These are phyloP conservation scores for Conticribra guillardii DNA, from an alignment of 108 stramenopile genomes.

Conservation along the genomic window DNA sequence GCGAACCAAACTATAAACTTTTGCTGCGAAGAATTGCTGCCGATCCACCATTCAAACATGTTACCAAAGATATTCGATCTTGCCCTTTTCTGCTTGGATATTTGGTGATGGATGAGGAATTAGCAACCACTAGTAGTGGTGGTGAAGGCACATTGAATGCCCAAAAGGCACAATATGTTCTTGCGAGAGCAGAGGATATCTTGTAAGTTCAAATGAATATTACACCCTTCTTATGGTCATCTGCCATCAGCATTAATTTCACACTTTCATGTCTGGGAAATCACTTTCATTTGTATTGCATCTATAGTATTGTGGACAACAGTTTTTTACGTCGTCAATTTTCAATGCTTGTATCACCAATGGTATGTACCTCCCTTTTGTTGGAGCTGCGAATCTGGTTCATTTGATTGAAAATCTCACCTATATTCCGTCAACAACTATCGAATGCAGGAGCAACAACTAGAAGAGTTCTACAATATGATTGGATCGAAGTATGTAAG, in stretches of 20 bases:
- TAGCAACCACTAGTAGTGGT: not conserved
- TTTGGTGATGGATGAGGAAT: conserved; percentile 34
- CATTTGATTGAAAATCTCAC: too few species aligned
- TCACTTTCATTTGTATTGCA: too few species aligned
- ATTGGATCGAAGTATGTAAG: conserved; percentile 76
- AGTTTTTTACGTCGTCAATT: conserved; percentile 67
- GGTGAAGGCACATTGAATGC: conserved; percentile 23
- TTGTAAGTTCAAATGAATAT: too few species aligned
- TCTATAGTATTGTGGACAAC: conserved; percentile 85
- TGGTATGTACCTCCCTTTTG: too few species aligned
- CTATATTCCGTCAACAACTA: too few species aligned
- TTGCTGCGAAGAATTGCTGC: conserved; percentile 75
- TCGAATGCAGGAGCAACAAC: conserved; percentile 75
- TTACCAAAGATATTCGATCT: conserved; percentile 57
- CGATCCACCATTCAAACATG: conserved; percentile 66
- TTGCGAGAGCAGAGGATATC: conserved; percentile 74
- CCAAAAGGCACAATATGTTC: conserved; percentile 42
- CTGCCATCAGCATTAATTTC: too few species aligned
- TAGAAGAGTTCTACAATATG: conserved; percentile 69
- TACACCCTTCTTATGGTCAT: too few species aligned
- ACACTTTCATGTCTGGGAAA: too few species aligned
- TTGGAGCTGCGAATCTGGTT: too few species aligned
- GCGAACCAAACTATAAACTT: conserved; percentile 61
- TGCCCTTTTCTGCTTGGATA: conserved; percentile 82
- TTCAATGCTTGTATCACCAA: conserved; percentile 62